Conservation (phyloP, 192 early-diverging fungal species). For the Phycomyces blakesleeanus region DNA sequence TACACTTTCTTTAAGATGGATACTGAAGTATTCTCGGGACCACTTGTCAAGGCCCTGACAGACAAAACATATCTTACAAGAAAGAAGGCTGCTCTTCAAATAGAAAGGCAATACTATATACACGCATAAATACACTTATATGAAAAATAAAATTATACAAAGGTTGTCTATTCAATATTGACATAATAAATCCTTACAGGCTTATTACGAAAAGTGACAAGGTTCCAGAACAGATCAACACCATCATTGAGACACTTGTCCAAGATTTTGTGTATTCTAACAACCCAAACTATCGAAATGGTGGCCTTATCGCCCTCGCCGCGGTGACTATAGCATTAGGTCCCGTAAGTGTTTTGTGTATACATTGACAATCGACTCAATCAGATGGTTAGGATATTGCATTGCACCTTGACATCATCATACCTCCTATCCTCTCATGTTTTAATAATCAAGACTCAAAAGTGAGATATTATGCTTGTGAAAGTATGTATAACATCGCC, state of each 20-base stretch:
- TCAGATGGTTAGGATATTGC: conserved; percentile 44
- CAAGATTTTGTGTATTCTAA: conserved; percentile 87
- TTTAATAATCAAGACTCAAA: conserved; percentile 88
- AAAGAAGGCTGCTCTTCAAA: conserved; percentile 10
- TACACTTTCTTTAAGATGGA: not conserved
- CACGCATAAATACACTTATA: not conserved
- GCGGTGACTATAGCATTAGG: conserved; percentile 85
- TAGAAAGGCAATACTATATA: conserved; percentile 3
- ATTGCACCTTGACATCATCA: conserved; percentile 69
- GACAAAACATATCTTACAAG: conserved; percentile 8
- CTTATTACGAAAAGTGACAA: conserved; percentile 66
- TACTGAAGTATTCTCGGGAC: conserved; percentile 5
- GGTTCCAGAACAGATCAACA: conserved; percentile 57
- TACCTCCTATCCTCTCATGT: conserved; percentile 92
- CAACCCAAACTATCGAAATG: conserved; percentile 82
- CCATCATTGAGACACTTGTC: conserved; percentile 74
- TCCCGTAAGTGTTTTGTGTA: too few species aligned
- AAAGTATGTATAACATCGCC: conserved; percentile 96
- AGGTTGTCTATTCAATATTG: too few species aligned
- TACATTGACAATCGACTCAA: too few species aligned
- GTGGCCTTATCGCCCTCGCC: conserved; percentile 91
- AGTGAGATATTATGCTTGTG: conserved; percentile 98
- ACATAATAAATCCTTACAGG: conserved; percentile 23
- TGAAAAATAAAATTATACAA: not conserved
- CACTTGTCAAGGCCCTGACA: conserved; percentile 7